A percentile compares a stretch with the other conserved stretches of the same genome.
Conservation (phyloP, 1,284 basidiomycete genomes). For the Malassezia furfur region DNA sequence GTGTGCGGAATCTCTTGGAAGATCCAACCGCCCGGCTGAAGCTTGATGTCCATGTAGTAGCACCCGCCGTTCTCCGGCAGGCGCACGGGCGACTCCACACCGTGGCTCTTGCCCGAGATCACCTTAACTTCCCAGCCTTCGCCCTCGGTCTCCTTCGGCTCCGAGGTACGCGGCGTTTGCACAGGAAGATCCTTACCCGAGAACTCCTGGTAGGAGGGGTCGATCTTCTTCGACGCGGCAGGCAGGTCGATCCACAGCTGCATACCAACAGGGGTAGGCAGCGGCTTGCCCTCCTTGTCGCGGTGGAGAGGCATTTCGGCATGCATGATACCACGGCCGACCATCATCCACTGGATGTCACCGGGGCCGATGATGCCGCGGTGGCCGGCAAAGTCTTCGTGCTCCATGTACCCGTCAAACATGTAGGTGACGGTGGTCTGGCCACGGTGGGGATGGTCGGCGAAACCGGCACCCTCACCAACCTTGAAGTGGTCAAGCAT, state of each 20-base stretch:
- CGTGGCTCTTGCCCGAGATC: conserved; percentile 78
- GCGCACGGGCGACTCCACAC: conserved; percentile 73
- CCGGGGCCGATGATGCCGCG: conserved; percentile 61
- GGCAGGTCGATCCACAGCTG: conserved; percentile 94
- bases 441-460: conserved; percentile 64
- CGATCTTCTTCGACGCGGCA: conserved; percentile 70
- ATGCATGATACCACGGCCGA: conserved; percentile 39
- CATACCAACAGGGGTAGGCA: conserved; percentile 64
- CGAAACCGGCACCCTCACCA: conserved; percentile 53
- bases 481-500: conserved; percentile 56
- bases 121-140: conserved; percentile 63
- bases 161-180: conserved; percentile 58
- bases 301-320: conserved; percentile 70
- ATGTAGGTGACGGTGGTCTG: conserved; percentile 63
- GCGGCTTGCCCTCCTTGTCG: conserved; percentile 50
- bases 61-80: conserved; percentile 69
- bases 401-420: conserved; percentile 68
- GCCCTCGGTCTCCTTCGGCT: conserved; percentile 64
- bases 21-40: conserved; percentile 59
- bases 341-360: conserved; percentile 36
- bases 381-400: conserved; percentile 89
- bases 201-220: conserved; percentile 54
- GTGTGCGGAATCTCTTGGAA: conserved; percentile 70
- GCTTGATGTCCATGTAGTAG: conserved; percentile 78
- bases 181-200: conserved; percentile 48